Evolutionary conservation across 805 yeast genomes (phyloP), one percentile per base, ranked within the genome.

Genomic region (Candida koratica): DNA sequence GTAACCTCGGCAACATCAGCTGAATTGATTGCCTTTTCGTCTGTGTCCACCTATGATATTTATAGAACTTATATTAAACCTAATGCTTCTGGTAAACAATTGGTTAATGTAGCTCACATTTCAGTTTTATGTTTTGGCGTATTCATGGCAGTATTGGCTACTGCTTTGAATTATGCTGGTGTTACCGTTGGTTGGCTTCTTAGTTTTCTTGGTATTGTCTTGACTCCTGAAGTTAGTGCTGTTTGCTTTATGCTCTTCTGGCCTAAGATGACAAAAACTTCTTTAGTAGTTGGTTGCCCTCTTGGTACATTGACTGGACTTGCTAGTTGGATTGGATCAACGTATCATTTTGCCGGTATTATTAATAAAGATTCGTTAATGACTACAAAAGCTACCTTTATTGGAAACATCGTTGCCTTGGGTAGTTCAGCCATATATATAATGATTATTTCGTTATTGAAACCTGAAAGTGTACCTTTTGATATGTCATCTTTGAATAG

Each of bases 1-100:
- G 70, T 64, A 3, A 63, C 69, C 5, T 61, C 70, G 2, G 61
- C 72, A 2, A 55, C 63, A 31, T 58, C 68, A 18, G 69, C 67
- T 32, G 71, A 65, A 39, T 43, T 65, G 32, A 64, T 66, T 45
- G 69, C 70, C 5, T 49, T 65, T 4, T 60, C 69, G 0, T 59
- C 71, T 3, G 53, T 66, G 17, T 22, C 50, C 2, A 49, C 57
- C 2, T 53, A 52, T 25, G 58, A 53, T 32, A 40, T 55, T 22
- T 55, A 51, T 39, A 53, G 54, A 43, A 51, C 49, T 17, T 55
- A 53, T 37, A 33, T 52, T 18, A 50, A 46, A 17, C 51, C 51
- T 10, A 30, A 43, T 23, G 56, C 57, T 11, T 32, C 53, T 5
- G 55, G 57, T 11, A 40, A 45, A 11, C 47, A 55, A 39, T 53